Conservation (phyloP, 352 stramenopile species). For the Globisporangium heterothallicum region DNA sequence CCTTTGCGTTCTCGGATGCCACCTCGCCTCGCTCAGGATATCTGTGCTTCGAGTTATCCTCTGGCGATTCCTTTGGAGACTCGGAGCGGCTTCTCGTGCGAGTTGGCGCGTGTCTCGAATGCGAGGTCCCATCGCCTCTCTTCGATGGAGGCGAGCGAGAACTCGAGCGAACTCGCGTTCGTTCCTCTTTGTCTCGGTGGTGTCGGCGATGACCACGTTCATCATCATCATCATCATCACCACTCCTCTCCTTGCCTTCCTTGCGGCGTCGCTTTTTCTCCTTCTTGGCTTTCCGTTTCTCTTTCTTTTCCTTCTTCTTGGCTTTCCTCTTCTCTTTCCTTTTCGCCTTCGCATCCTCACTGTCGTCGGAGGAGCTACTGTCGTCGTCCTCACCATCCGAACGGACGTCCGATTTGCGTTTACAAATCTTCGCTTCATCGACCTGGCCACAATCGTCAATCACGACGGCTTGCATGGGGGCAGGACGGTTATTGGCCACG, state of each 20-base stretch:
- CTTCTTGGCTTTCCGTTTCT: conserved; percentile 29
- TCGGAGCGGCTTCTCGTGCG: too few species aligned
- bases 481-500: conserved; percentile 70
- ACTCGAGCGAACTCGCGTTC: background rate
- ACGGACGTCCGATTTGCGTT: too few species aligned
- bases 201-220: background rate
- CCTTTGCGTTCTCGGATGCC: too few species aligned
- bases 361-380: conserved; percentile 6
- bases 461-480: conserved; percentile 81
- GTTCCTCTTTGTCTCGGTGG: background rate
- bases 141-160: background rate
- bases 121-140: background rate
- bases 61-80: too few species aligned
- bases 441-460: conserved; percentile 94
- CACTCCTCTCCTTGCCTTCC: conserved; percentile 1
- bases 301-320: conserved; percentile 29
- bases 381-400: conserved; percentile 4
- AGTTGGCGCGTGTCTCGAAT: too few species aligned
- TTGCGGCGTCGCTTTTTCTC: conserved; percentile 29
- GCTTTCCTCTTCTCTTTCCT: conserved; percentile 23
- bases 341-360: conserved; percentile 15
- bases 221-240: background rate
- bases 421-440: too few species aligned
- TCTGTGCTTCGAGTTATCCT: background rate
- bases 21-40: too few species aligned